Evolutionary conservation across 495 filamentous ascomycete species (phyloP).

Genomic region (Cryomyces minteri): DNA sequence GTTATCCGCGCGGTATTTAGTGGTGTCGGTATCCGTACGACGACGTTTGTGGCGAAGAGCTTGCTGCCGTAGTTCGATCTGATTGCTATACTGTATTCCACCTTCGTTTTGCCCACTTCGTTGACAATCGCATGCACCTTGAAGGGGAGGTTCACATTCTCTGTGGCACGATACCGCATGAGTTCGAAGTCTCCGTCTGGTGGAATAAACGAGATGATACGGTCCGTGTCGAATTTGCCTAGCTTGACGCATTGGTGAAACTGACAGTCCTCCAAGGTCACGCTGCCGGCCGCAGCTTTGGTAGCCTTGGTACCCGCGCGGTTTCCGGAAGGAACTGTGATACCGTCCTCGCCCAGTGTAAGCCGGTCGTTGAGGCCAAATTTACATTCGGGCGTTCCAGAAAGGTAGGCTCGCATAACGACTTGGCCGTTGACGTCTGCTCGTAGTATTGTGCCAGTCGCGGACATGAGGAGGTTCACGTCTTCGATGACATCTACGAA

Average conservation of each 20-base stretch:
- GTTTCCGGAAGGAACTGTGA: slow-evolving; percentile 45
- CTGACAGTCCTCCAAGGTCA: slow-evolving; percentile 95
- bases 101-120: slow-evolving; percentile 91
- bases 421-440: slow-evolving; percentile 97
- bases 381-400: slow-evolving; percentile 96
- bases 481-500: slow-evolving; percentile 99
- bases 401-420: slow-evolving; percentile 95
- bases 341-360: slow-evolving; percentile 60
- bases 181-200: slow-evolving; percentile 98
- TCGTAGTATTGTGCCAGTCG: slow-evolving; percentile 81
- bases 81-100: slow-evolving; percentile 96
- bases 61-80: slow-evolving; percentile 93
- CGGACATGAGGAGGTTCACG: slow-evolving; percentile 97
- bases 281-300: slow-evolving; percentile 85
- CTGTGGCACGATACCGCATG: slow-evolving; percentile 98
- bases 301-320: slow-evolving; percentile 64
- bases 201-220: slow-evolving; percentile 94
- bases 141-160: slow-evolving; percentile 98
- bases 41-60: slow-evolving; percentile 94
- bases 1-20: slow-evolving; percentile 90
- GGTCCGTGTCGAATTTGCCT: slow-evolving; percentile 89
- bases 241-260: slow-evolving; percentile 99
- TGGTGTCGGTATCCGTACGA: slow-evolving; percentile 86
- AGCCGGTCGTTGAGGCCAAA: slow-evolving; percentile 97
- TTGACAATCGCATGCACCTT: slow-evolving; percentile 98